Conservation (phyloP, 768 basidiomycete genomes). For the Clitopilus passeckerianus region DNA sequence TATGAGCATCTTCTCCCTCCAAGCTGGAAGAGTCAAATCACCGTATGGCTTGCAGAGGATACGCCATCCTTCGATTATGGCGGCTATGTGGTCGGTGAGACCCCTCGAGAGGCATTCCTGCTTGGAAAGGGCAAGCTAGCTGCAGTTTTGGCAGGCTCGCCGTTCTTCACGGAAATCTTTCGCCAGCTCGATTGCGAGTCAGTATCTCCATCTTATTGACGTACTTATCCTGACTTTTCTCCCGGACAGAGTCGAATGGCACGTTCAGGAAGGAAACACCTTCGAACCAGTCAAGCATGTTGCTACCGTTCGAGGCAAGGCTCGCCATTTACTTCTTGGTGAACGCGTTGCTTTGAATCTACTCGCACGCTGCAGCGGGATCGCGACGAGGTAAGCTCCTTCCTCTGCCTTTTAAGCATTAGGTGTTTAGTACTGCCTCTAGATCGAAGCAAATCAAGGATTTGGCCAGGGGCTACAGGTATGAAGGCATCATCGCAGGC, state of each 20-base stretch:
- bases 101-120: constrained; percentile 77
- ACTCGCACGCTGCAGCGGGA: constrained; percentile 92
- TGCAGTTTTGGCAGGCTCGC: constrained; percentile 87
- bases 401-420: background rate
- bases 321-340: constrained; percentile 81
- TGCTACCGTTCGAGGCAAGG: constrained; percentile 89
- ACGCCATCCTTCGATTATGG: constrained; percentile 96
- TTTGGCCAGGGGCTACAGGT: constrained; percentile 73
- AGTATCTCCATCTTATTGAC: constrained; percentile 25
- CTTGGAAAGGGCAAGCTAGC: constrained; percentile 82
- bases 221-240: background rate
- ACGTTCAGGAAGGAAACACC: constrained; percentile 76
- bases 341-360: constrained; percentile 93
- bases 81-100: constrained; percentile 94
- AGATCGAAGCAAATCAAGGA: constrained; percentile 85
- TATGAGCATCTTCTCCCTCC: constrained; percentile 82
- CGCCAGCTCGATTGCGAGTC: constrained; percentile 85
- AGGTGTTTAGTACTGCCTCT: constrained; percentile 7
- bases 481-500: constrained; percentile 85
- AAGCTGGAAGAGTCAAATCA: constrained; percentile 83
- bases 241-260: constrained; percentile 82
- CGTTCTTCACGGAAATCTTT: constrained; percentile 95
- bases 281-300: constrained; percentile 81
- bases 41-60: constrained; percentile 86
- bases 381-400: constrained; percentile 79